Percentiles rank a stretch among this genome's conserved stretches.
These are phyloP conservation scores for Trichocomaceae sp. DNA, from an alignment of 2,329 filamentous ascomycete genomes.

Conservation along the genomic window DNA sequence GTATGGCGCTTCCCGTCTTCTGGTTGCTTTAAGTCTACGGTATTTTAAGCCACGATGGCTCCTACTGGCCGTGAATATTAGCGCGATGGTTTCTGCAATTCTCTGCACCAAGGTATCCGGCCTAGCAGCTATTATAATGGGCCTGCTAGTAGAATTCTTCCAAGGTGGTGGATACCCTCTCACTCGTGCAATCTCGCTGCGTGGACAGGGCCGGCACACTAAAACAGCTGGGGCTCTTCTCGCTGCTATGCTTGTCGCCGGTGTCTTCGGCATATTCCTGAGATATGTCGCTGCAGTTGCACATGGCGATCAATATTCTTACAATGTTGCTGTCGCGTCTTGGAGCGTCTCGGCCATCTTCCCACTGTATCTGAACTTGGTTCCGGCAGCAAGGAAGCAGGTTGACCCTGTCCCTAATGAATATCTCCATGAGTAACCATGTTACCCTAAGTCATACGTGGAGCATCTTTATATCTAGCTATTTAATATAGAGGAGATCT, in stretches of 20 bases:
- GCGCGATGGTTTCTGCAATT: not conserved
- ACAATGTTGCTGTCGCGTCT: conserved; percentile 38
- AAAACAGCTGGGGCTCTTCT: conserved; percentile 47
- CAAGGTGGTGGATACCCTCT: not conserved
- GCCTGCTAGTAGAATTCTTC: too few species aligned
- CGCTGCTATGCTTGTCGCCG: conserved; percentile 32
- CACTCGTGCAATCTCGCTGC: not conserved
- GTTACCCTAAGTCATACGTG: too few species aligned
- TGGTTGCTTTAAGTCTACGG: conserved; percentile 47
- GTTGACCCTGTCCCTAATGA: conserved; percentile 44
- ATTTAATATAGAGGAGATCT: too few species aligned
- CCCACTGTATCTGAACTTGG: conserved; percentile 47
- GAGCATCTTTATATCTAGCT: too few species aligned
- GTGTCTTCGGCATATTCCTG: conserved; percentile 45
- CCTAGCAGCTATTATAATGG: not conserved
- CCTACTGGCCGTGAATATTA: not conserved
- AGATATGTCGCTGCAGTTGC: not conserved
- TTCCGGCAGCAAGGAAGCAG: conserved; percentile 43
- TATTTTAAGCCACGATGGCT: conserved; percentile 22
- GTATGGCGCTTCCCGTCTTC: conserved; percentile 52
- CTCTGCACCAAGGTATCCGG: not conserved
- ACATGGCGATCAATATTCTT: not conserved
- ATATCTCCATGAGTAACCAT: conserved; percentile 19
- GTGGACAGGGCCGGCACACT: not conserved
- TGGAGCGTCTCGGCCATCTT: conserved; percentile 47